Percentiles rank a stretch among this genome's conserved stretches.
Evolutionary conservation across 1,284 basidiomycete species (phyloP).

Genomic region (Ustilago bromivora): DNA sequence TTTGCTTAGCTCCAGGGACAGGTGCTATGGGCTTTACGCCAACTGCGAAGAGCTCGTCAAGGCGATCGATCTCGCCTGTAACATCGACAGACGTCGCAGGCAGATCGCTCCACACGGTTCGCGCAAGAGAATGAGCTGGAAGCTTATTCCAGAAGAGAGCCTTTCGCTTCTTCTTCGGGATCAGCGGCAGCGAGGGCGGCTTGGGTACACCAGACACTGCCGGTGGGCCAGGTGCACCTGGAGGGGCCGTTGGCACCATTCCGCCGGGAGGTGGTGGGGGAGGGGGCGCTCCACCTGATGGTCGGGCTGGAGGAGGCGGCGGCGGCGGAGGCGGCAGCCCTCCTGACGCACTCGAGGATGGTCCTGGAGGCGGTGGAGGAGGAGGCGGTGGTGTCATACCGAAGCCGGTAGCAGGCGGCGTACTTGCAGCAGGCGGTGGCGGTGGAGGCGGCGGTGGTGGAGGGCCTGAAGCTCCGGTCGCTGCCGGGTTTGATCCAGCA

Average conservation of each 20-base stretch:
- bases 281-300: conserved; percentile 21
- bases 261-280: conserved; percentile 40
- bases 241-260: conserved; percentile 33
- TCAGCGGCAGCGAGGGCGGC: conserved; percentile 31
- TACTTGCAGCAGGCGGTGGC: conserved; percentile 25
- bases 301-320: conserved; percentile 28
- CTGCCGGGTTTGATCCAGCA: not conserved
- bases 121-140: conserved; percentile 71
- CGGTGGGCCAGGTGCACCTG: conserved; percentile 18
- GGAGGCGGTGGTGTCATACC: conserved; percentile 30
- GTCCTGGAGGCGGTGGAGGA: conserved; percentile 27
- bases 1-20: conserved; percentile 25
- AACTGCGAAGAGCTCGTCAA: conserved; percentile 80
- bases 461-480: not conserved
- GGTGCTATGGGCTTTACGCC: conserved; percentile 70
- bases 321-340: conserved; percentile 22
- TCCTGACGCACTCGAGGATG: not conserved
- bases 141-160: conserved; percentile 91
- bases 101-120: conserved; percentile 81
- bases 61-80: conserved; percentile 49
- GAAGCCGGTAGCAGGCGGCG: not conserved
- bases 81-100: conserved; percentile 73
- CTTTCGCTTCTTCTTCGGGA: conserved; percentile 75
- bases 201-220: conserved; percentile 28
- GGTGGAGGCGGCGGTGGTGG: conserved; percentile 47